Evolutionary conservation across 75 land plant species (phyloP).

Genomic region (Selaginella tamariscina): DNA sequence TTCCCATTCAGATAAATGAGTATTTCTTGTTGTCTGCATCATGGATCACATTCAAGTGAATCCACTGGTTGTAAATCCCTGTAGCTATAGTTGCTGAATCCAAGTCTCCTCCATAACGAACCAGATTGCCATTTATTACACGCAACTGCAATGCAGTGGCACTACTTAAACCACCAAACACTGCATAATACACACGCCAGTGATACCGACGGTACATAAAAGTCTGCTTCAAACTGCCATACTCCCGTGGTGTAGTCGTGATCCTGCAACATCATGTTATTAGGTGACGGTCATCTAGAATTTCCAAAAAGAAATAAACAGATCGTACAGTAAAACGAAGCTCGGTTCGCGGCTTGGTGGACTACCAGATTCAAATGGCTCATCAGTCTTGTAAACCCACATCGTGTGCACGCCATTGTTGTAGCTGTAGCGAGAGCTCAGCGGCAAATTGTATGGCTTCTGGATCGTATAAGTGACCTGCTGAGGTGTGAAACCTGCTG

Average conservation of each 20-base stretch:
- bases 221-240: conserved; percentile 54
- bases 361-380: conserved; percentile 21
- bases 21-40: conserved; percentile 16
- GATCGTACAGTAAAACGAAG: conserved; percentile 26
- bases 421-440: conserved; percentile 21
- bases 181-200: conserved; percentile 35
- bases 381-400: conserved; percentile 31
- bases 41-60: conserved; percentile 29
- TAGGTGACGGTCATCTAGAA: no score
- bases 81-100: neutral
- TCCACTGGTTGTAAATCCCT: conserved; percentile 22
- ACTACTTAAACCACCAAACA: conserved; percentile 21
- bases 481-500: conserved; percentile 20
- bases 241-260: conserved; percentile 32
- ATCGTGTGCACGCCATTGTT: conserved; percentile 23
- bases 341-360: conserved; percentile 34
- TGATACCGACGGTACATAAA: conserved; percentile 31
- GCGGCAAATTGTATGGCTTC: conserved; percentile 24
- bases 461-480: conserved; percentile 18
- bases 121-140: conserved; percentile 20
- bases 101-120: neutral
- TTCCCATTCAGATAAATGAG: conserved; percentile 21
- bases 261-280: conserved; percentile 18
- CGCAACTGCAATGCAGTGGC: conserved; percentile 25
- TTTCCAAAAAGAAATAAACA: no score